Percentiles rank a stretch among this genome's conserved stretches.
Evolutionary conservation across 2,329 filamentous ascomycete species (phyloP).

Genomic region (Aspergillus fischeri): DNA sequence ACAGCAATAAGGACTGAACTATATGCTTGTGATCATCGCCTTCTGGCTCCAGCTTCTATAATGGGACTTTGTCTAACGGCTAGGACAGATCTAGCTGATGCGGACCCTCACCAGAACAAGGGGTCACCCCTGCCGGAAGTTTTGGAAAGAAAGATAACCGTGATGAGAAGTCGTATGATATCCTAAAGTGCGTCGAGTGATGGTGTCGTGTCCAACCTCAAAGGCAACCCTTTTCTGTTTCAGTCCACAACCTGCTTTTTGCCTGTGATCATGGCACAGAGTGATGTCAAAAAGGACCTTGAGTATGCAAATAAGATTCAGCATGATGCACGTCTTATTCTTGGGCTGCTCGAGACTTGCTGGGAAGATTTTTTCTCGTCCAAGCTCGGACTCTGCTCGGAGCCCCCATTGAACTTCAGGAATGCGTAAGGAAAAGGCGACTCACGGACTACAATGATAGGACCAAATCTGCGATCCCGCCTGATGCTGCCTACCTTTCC

Average conservation of each 20-base stretch:
- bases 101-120: background rate
- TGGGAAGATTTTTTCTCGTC: background rate
- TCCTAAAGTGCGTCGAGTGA: background rate
- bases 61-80: background rate
- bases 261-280: background rate
- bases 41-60: background rate
- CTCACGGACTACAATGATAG: slow-evolving; percentile 16
- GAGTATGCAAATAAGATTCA: background rate
- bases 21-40: background rate
- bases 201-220: background rate
- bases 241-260: background rate
- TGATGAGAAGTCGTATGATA: background rate
- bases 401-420: slow-evolving; percentile 1
- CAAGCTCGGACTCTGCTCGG: background rate
- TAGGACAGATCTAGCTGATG: background rate
- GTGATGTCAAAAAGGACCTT: background rate
- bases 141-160: background rate
- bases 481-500: slow-evolving; percentile 6
- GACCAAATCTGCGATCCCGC: slow-evolving; percentile 4
- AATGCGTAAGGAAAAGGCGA: slow-evolving; percentile 14
- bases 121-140: background rate
- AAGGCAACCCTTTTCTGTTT: background rate
- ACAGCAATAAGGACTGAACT: background rate
- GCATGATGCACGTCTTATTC: background rate
- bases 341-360: background rate